Evolutionary conservation across 2,329 filamentous ascomycete genomes (phyloP), one percentile per base, ranked within the genome.

Genomic region (Epicoccum nigrum): DNA sequence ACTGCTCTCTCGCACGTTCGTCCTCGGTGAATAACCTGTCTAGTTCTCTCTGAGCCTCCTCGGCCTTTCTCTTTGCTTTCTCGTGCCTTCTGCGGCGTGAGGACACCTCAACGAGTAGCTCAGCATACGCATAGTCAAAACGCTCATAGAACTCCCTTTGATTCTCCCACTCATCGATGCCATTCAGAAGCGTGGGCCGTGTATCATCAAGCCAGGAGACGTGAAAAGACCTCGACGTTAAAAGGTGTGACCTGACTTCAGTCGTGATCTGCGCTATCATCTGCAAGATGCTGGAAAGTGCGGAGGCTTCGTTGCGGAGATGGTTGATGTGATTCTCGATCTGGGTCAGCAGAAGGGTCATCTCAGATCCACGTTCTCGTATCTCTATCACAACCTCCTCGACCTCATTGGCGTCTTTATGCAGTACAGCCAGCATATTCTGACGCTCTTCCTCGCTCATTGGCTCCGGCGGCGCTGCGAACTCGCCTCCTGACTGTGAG

Each of bases 71-170:
- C 59, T 86, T 82, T 44, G 95, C 87, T 56, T 88, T 86, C 25
- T 87, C 84, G 64, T 94, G 89, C 28, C 90, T 84, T 12, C 82
- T 78, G 53, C 84, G 85, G 8, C 94, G 83, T 19, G 94, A 81
- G 44, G 88, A 87, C 5, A 92, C 87, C 71, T 99, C 94, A 1
- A 96, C 81, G 19, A 97, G 82, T 11, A 99, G 78, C 16, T 87
- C 86, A 60, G 91, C 88, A 67, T 99, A 97, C 0, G 92, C 90
- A 44, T 85, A 83, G 16, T 89, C 81, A 65, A 97, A 99, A 15
- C 88, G 86, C 54, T 93, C 88, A 72, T 97, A 97, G 63, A 97
- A 90, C n/a, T 84, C 79, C 9, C 86, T 82, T 63, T 97, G 83
- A 17, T 85, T 84, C 43, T 88, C 85, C 73, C 97, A 87, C 65